These are phyloP conservation scores for Coemansia sp. DNA, from an alignment of 192 early-diverging fungal species.

Conservation along the genomic window DNA sequence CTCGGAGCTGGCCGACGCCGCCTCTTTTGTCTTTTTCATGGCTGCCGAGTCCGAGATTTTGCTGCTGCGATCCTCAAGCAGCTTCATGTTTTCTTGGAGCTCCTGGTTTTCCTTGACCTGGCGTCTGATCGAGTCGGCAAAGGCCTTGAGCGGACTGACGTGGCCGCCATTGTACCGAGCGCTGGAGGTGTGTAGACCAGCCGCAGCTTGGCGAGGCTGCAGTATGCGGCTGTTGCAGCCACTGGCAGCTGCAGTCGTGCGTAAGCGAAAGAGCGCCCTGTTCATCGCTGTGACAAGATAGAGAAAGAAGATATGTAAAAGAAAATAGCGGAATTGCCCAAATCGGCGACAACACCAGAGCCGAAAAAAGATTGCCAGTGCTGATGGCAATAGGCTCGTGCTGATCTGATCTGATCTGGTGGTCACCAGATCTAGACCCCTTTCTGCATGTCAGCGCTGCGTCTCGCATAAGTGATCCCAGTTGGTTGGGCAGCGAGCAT, in stretches of 20 bases:
- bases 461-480: neutral
- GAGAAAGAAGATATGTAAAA: neutral
- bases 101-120: constrained; percentile 96
- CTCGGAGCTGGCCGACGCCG: constrained; percentile 56
- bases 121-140: constrained; percentile 85
- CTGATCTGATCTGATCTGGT: too few relatives aligned
- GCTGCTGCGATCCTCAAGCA: constrained; percentile 74
- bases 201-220: constrained; percentile 3
- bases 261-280: constrained; percentile 28
- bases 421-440: too few relatives aligned
- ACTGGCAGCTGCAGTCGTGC: neutral
- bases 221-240: neutral
- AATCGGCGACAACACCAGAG: neutral
- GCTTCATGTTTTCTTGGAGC: constrained; percentile 87
- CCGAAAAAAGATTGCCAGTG: neutral
- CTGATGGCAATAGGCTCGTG: too few relatives aligned
- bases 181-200: constrained; percentile 34
- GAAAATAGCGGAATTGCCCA: neutral
- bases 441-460: neutral
- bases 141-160: constrained; percentile 67
- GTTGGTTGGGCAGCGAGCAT: neutral
- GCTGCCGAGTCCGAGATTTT: constrained; percentile 84
- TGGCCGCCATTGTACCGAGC: constrained; percentile 40
- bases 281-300: constrained; percentile 15
- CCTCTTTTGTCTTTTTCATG: constrained; percentile 80